These are phyloP conservation scores for Cutaneotrichosporon cutaneum DNA, from an alignment of 1,284 basidiomycete genomes.

Conservation along the genomic window DNA sequence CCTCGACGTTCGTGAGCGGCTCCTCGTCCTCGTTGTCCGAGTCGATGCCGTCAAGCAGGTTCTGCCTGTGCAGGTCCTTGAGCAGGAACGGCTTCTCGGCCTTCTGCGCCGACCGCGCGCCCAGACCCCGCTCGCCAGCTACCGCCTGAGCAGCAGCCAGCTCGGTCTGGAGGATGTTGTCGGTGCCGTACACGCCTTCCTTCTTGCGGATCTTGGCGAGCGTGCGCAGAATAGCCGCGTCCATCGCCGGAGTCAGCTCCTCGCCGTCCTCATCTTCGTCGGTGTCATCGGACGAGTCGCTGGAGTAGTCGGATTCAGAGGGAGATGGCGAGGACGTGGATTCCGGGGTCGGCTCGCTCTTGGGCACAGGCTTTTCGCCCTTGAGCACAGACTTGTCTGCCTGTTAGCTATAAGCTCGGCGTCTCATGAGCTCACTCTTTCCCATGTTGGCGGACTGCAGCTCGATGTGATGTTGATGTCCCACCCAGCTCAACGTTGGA, in stretches of 20 bases:
- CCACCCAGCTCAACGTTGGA: background rate
- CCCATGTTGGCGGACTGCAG: conserved; percentile 11
- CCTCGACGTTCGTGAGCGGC: conserved; percentile 71
- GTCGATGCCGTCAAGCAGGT: conserved; percentile 45
- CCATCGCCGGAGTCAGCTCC: conserved; percentile 88
- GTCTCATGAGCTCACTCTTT: conserved; percentile 8
- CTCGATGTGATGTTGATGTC: background rate
- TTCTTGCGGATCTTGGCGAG: conserved; percentile 78
- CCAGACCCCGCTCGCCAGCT: conserved; percentile 33
- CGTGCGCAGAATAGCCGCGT: conserved; percentile 91
- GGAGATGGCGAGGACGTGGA: conserved; percentile 4
- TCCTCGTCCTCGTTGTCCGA: conserved; percentile 29
- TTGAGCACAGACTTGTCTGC: conserved; percentile 6
- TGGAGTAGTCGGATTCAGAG: conserved; percentile 29
- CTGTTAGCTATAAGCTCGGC: background rate
- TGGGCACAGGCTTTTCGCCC: background rate
- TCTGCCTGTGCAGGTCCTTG: conserved; percentile 55
- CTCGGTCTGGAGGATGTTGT: conserved; percentile 73
- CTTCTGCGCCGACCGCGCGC: conserved; percentile 14
- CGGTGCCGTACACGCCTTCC: conserved; percentile 70
- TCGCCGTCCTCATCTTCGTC: conserved; percentile 94
- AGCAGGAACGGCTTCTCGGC: conserved; percentile 51
- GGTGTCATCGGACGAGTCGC: conserved; percentile 59
- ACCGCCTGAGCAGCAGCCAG: conserved; percentile 42
- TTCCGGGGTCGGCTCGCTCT: conserved; percentile 15